These are phyloP conservation scores for Neocucurbitaria cava DNA, from an alignment of 2,329 filamentous ascomycete genomes.

Conservation along the genomic window DNA sequence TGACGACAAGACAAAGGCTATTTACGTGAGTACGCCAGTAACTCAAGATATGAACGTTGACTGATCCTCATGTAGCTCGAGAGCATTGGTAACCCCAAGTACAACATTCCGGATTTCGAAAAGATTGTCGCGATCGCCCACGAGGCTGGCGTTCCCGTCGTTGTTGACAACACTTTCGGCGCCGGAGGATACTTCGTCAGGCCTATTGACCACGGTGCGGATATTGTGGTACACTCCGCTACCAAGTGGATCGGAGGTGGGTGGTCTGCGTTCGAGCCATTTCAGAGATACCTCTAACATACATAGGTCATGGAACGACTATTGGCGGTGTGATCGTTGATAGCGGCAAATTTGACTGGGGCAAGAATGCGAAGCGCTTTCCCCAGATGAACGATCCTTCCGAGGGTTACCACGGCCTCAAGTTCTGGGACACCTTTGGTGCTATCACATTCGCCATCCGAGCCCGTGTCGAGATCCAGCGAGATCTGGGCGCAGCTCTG, in stretches of 20 bases:
- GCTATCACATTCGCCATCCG: constrained; percentile 82
- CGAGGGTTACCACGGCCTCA: constrained; percentile 89
- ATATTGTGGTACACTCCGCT: constrained; percentile 92
- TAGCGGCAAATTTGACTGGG: constrained; percentile 93
- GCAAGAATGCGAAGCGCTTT: constrained; percentile 81
- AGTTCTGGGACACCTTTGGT: constrained; percentile 94
- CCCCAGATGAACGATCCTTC: constrained; percentile 91
- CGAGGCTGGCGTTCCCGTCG: constrained; percentile 64
- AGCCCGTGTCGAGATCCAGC: constrained; percentile 85
- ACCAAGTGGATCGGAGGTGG: constrained; percentile 94
- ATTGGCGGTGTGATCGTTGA: constrained; percentile 88
- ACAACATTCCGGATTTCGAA: constrained; percentile 91
- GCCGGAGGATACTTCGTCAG: constrained; percentile 88
- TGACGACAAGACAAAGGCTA: constrained; percentile 90
- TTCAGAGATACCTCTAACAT: not conserved
- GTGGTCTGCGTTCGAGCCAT: not conserved
- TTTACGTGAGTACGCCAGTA: constrained; percentile 66
- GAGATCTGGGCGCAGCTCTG: constrained; percentile 81
- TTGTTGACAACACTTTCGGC: constrained; percentile 91
- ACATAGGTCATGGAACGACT: constrained; percentile 76
- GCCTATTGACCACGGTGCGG: constrained; percentile 88
- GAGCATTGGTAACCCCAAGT: constrained; percentile 91
- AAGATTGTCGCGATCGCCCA: constrained; percentile 83
- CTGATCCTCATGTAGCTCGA: constrained; percentile 56
- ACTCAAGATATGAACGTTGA: not conserved